Percentiles rank a stretch among this genome's conserved stretches.
Evolutionary conservation across 192 early-diverging fungal species (phyloP).

Genomic region (Mortierella hygrophila): DNA sequence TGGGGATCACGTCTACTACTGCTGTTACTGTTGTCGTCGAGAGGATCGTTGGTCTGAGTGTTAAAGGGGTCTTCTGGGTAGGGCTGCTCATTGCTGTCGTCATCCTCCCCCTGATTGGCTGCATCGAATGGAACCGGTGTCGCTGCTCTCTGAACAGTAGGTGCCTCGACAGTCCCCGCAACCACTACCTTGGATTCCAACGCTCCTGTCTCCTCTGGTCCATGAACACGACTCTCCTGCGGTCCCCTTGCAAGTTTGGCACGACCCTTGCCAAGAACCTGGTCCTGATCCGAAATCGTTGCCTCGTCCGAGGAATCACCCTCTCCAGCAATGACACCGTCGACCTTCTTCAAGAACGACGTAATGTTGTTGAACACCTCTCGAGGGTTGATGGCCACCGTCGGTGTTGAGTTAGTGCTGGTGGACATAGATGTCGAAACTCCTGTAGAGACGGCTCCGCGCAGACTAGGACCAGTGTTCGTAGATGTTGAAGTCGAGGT

Average conservation of each 20-base stretch:
- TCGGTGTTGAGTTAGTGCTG: not conserved
- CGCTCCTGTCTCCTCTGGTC: not conserved
- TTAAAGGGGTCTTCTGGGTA: slow-evolving; percentile 29
- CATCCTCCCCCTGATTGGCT: not conserved
- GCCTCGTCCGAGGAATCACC: slow-evolving; percentile 28
- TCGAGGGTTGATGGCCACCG: slow-evolving; percentile 14
- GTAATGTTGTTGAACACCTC: slow-evolving; percentile 34
- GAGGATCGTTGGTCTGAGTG: not conserved
- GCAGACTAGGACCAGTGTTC: not conserved
- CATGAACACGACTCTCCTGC: not conserved
- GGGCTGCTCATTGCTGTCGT: not conserved
- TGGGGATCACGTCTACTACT: not conserved
- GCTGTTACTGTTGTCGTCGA: not conserved
- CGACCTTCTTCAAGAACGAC: slow-evolving; percentile 40
- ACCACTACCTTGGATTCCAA: not conserved
- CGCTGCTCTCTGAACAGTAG: not conserved
- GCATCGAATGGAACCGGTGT: not conserved
- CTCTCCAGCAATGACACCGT: slow-evolving; percentile 40
- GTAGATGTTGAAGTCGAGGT: not conserved
- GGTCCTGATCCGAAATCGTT: slow-evolving; percentile 3
- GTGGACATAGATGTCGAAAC: slow-evolving; percentile 17
- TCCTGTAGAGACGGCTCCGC: slow-evolving; percentile 12
- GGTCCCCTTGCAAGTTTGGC: not conserved
- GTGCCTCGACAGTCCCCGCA: not conserved
- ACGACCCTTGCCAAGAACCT: not conserved